Base-by-base conservation (phyloP, 2,329 filamentous ascomycete species). In the Colletotrichum navitas region DNA sequence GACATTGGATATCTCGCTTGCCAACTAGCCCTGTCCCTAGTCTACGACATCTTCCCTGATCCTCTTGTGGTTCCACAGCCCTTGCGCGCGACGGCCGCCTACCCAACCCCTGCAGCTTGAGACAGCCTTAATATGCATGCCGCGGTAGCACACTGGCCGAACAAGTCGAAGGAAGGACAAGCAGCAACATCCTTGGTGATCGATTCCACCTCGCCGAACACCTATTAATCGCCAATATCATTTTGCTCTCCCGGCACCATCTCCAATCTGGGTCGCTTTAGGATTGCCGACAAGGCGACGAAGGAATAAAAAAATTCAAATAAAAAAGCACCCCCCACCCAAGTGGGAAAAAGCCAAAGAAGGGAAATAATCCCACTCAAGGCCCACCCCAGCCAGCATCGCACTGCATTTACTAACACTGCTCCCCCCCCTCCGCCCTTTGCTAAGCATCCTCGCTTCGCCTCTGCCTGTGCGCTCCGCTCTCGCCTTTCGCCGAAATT, bases 1-100 rank as follows among this genome's bases (percentile, higher is more conserved):
- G 58, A 71, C 68, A 71, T 71, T 71, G 65, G 65, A 63, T 68
- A 71, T 71, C 68, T 71, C 68, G 68, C 68, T 71, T 71, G 68
- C 54, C 64, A 68, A 63, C 68, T 68, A 68, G 68, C 68, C 68
- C 60, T 34, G 54, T 60, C 68, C 59, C 65, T 65, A 68, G 68
- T 68, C 68, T 68, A 68, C 68, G 68, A 60, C 68, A 71, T 68
- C 68, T 71, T 71, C 68, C 68, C 65, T 71, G 65, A 71, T 71
- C 65, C 65, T 71, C 68, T 41, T 59, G 34, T 39, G 36, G 36
- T 60, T 54, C 68, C 68, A 71, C 68, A 68, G 65, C 52, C 68
- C 65, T 54, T 63, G 65, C 39, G 65, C 47, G 59, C 68, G 45
- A 63, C 63, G 63, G 68, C 68, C 54, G 68, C 68, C 54, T 71